phyloP scores from a whole-genome alignment of 371 early-diverging fungal species.

The Sporodiniella umbellata region DNA sequence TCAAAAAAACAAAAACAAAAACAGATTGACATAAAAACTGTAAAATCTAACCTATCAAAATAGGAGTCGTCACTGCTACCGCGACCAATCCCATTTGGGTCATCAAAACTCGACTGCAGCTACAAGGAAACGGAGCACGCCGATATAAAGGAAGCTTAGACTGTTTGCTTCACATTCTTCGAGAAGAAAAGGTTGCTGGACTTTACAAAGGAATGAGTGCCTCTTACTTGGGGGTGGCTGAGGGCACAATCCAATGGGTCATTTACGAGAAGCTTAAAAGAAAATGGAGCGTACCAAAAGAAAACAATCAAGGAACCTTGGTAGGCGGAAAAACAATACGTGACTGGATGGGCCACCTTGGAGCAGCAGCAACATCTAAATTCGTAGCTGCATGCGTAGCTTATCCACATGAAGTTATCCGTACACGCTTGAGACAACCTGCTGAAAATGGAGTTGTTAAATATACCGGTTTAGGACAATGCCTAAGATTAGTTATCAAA shows the following conservation, averaged over 20 bases:
- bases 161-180: conserved; percentile 65
- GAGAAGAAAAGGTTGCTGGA: conserved; percentile 78
- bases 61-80: conserved; percentile 69
- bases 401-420: conserved; percentile 81
- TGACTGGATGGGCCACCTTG: conserved; percentile 76
- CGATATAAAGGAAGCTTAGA: conserved; percentile 75
- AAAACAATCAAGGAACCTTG: not conserved
- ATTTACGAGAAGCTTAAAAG: conserved; percentile 90
- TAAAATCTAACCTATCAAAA: not conserved
- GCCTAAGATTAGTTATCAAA: conserved; percentile 63
- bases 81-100: conserved; percentile 96
- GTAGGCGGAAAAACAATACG: conserved; percentile 34
- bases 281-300: conserved; percentile 20
- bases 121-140: conserved; percentile 56
- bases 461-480: conserved; percentile 79
- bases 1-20: not conserved
- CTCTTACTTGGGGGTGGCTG: conserved; percentile 80
- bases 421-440: conserved; percentile 83
- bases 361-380: conserved; percentile 85
- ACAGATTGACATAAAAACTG: not conserved
- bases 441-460: conserved; percentile 61
- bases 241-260: conserved; percentile 93
- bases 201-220: conserved; percentile 93
- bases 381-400: conserved; percentile 84
- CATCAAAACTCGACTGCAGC: conserved; percentile 92